phyloP scores from a whole-genome alignment of 2,329 filamentous ascomycete species.

The Juglanconis oblonga region DNA sequence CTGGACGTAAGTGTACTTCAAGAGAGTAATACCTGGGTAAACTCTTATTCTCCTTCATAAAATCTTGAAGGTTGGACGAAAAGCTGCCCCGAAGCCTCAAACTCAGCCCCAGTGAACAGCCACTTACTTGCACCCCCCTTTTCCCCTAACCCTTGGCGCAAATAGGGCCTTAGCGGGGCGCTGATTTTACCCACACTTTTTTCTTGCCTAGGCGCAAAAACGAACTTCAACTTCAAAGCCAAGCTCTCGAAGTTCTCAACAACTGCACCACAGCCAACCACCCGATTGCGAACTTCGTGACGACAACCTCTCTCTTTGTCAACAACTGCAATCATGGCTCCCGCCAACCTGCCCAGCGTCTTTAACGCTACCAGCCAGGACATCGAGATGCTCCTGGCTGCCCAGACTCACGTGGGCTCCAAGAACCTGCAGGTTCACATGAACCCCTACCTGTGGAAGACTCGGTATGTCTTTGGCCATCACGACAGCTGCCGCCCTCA shows the following conservation, averaged over 20 bases:
- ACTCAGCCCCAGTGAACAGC: neutral
- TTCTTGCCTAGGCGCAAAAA: neutral
- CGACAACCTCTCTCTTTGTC: slow-evolving; percentile 21
- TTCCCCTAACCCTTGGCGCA: neutral
- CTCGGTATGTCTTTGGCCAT: slow-evolving; percentile 9
- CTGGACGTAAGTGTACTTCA: no score
- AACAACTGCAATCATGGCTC: slow-evolving; percentile 65
- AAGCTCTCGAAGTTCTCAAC: slow-evolving; percentile 21
- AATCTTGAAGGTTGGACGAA: no score
- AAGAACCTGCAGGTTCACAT: slow-evolving; percentile 99
- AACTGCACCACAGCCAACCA: slow-evolving; percentile 1
- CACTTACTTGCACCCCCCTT: neutral
- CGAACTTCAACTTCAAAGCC: neutral
- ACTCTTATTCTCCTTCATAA: no score
- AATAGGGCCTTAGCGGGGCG: neutral
- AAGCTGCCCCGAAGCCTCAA: no score
- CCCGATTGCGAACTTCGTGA: slow-evolving; percentile 16
- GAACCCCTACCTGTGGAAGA: slow-evolving; percentile 99
- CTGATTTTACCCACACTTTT: neutral
- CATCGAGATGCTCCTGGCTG: slow-evolving; percentile 98
- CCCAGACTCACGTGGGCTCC: slow-evolving; percentile 93
- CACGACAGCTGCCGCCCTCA: no score
- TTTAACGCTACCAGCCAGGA: slow-evolving; percentile 98
- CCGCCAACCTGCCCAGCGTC: slow-evolving; percentile 85
- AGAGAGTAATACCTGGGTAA: no score